These are phyloP conservation scores for Neohortaea acidophila DNA, from an alignment of 495 filamentous ascomycete species.

Conservation along the genomic window DNA sequence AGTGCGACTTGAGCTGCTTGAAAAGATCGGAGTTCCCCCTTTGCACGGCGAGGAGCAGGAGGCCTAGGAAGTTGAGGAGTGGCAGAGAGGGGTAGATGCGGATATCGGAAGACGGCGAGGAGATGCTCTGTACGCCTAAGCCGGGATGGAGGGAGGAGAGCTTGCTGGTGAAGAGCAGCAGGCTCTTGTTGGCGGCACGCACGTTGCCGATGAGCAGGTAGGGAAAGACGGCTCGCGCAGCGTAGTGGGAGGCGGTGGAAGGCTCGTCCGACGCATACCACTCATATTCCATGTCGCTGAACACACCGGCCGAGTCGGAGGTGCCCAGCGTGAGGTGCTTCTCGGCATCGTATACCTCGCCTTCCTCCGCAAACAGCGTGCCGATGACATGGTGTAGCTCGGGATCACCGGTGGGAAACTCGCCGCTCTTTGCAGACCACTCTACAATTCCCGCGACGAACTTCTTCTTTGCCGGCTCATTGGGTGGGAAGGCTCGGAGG, in stretches of 20 bases:
- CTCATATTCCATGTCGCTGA: conserved; percentile 71
- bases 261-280: conserved; percentile 85
- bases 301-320: conserved; percentile 65
- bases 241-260: conserved; percentile 79
- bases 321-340: conserved; percentile 80
- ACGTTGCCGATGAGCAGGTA: conserved; percentile 85
- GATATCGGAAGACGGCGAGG: conserved; percentile 54
- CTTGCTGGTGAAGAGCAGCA: conserved; percentile 62
- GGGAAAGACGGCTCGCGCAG: conserved; percentile 75
- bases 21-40: conserved; percentile 69
- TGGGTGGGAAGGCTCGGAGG: conserved; percentile 60
- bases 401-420: conserved; percentile 82
- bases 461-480: conserved; percentile 80
- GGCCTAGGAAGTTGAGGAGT: conserved; percentile 77
- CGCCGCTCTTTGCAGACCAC: conserved; percentile 77
- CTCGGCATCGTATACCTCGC: conserved; percentile 84
- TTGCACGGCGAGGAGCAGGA: conserved; percentile 71
- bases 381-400: conserved; percentile 91
- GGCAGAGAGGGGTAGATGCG: conserved; percentile 77
- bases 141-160: conserved; percentile 52
- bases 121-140: conserved; percentile 66
- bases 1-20: conserved; percentile 66
- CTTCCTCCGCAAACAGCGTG: conserved; percentile 70
- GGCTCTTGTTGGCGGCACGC: conserved; percentile 67
- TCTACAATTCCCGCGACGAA: conserved; percentile 78